Percentiles rank a stretch among this genome's conserved stretches.
Conservation (phyloP, 2,329 filamentous ascomycete species). For the Neophaeococcomyces mojaviensis region DNA sequence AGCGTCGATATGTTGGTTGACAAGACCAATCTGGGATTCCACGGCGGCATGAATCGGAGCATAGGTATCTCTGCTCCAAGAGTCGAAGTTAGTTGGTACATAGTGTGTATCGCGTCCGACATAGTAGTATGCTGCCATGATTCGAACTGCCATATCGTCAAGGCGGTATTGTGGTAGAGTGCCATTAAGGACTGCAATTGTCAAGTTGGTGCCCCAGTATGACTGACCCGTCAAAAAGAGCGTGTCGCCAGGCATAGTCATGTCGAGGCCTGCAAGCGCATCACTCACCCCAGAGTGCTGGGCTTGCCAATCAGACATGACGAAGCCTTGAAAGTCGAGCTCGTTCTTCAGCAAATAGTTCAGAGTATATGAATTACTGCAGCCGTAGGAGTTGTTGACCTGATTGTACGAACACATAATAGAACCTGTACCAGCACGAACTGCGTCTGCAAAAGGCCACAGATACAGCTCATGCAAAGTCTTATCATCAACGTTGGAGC, state of each 20-base stretch:
- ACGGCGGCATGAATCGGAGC: slow-evolving; percentile 57
- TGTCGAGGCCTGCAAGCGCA: slow-evolving; percentile 65
- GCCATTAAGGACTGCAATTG: slow-evolving; percentile 78
- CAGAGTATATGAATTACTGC: slow-evolving; percentile 54
- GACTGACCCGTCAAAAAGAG: slow-evolving; percentile 63
- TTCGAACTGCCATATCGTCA: slow-evolving; percentile 87
- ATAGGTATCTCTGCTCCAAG: slow-evolving; percentile 73
- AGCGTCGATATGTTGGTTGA: slow-evolving; percentile 83
- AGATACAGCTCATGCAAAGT: slow-evolving; percentile 58
- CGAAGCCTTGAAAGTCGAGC: slow-evolving; percentile 67
- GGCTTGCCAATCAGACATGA: slow-evolving; percentile 67
- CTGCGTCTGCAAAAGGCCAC: slow-evolving; percentile 59
- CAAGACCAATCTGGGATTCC: slow-evolving; percentile 25
- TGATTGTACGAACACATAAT: slow-evolving; percentile 68
- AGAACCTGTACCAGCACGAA: slow-evolving; percentile 56
- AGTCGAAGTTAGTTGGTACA: slow-evolving; percentile 67
- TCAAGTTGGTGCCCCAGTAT: slow-evolving; percentile 83
- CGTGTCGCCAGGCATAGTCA: slow-evolving; percentile 81
- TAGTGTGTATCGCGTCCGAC: slow-evolving; percentile 45
- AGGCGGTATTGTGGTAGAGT: slow-evolving; percentile 80
- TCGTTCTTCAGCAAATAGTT: slow-evolving; percentile 61
- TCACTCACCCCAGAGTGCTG: slow-evolving; percentile 63
- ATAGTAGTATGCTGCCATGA: slow-evolving; percentile 58
- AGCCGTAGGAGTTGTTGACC: slow-evolving; percentile 61
- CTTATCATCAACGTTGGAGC: slow-evolving; percentile 56